Percentiles rank a stretch among this genome's conserved stretches.
Conservation (phyloP, 1,284 basidiomycete species). For the Clitocybe nebularis region DNA sequence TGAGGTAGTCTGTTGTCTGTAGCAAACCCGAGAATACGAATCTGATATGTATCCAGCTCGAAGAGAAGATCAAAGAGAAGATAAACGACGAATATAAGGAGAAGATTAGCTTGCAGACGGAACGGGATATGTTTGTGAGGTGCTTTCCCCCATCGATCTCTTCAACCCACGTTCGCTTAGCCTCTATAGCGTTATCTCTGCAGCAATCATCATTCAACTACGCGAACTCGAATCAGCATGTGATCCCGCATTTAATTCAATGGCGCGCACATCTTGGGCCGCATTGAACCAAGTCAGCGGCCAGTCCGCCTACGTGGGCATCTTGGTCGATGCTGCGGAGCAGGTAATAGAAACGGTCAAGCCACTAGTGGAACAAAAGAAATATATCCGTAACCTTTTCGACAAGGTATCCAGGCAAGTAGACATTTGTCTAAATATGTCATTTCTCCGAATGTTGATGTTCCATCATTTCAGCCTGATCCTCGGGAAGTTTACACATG, state of each 20-base stretch:
- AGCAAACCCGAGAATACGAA: background rate
- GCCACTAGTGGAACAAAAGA: constrained; percentile 85
- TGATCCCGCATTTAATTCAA: constrained; percentile 71
- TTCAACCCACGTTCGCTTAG: constrained; percentile 7
- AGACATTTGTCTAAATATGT: background rate
- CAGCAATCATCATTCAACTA: constrained; percentile 73
- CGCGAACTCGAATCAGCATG: constrained; percentile 79
- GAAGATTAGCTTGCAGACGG: constrained; percentile 77
- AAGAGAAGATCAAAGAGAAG: constrained; percentile 86
- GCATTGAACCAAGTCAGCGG: constrained; percentile 80
- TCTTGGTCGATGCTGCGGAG: constrained; percentile 65
- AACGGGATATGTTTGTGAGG: constrained; percentile 88
- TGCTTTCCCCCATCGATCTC: constrained; percentile 27
- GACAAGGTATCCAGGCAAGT: constrained; percentile 85
- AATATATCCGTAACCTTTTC: constrained; percentile 86
- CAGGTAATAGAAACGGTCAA: constrained; percentile 64
- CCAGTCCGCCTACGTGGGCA: constrained; percentile 76
- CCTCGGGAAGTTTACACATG: constrained; percentile 81
- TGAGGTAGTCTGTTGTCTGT: constrained; percentile 61
- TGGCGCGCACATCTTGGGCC: constrained; percentile 78
- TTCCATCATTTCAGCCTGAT: constrained; percentile 52
- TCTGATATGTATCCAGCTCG: constrained; percentile 68
- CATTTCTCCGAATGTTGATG: background rate
- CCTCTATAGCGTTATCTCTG: constrained; percentile 69
- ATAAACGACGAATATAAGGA: constrained; percentile 75